Conservation (phyloP, 169 alveolate genomes). For the Eimeria necatrix region DNA sequence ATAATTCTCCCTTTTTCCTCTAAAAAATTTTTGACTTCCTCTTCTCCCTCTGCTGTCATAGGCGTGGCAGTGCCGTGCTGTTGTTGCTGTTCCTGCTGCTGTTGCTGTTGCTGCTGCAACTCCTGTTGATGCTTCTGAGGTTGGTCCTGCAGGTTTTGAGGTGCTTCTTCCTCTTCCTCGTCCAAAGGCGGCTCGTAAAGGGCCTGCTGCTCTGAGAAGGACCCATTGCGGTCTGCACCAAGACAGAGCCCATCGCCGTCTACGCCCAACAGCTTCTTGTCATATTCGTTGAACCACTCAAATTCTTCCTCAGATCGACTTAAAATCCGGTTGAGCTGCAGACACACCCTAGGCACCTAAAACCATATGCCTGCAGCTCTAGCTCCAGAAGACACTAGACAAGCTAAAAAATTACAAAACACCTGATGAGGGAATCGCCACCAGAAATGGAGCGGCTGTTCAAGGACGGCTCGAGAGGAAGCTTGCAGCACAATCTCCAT, state of each 20-base stretch:
- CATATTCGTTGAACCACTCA: slow-evolving; percentile 66
- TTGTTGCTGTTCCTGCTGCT: slow-evolving; percentile 3
- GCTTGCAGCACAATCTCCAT: too few relatives aligned
- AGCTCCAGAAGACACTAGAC: neutral
- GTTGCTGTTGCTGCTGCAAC: neutral
- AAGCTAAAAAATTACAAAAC: too few relatives aligned
- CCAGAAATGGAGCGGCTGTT: too few relatives aligned
- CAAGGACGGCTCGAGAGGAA: too few relatives aligned
- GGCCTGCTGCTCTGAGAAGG: slow-evolving; percentile 23
- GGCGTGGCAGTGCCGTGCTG: neutral
- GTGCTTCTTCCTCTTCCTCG: neutral
- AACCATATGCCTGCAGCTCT: neutral
- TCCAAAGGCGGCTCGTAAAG: slow-evolving; percentile 19
- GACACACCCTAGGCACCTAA: neutral
- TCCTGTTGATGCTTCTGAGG: slow-evolving; percentile 1
- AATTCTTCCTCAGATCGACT: slow-evolving; percentile 51
- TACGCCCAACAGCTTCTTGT: slow-evolving; percentile 21
- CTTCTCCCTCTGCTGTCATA: neutral
- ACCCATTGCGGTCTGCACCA: neutral
- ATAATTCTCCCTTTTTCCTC: slow-evolving; percentile 29
- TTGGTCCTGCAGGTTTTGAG: neutral
- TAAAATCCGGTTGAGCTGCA: slow-evolving; percentile 53
- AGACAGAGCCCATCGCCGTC: slow-evolving; percentile 8
- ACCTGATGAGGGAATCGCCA: too few relatives aligned
- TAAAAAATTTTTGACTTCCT: slow-evolving; percentile 15